Conservation (phyloP, 176 grass and related monocot genomes). For the Carex kokanica region DNA sequence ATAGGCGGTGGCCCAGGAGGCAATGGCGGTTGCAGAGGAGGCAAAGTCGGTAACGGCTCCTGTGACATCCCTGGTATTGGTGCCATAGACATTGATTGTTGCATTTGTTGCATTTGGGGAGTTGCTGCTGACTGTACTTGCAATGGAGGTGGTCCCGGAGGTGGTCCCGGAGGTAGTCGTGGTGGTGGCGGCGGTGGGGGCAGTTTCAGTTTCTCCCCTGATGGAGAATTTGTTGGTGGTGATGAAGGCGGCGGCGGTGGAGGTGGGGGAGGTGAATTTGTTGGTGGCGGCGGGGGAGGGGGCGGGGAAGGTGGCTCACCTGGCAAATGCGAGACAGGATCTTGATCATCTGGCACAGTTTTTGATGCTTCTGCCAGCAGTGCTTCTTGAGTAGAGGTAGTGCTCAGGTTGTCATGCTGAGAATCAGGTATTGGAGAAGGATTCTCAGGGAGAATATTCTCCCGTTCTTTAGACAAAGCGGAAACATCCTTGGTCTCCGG, state of each 20-base stretch:
- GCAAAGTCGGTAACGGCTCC: neutral
- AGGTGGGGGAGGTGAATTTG: conserved; percentile 57
- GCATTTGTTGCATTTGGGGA: conserved; percentile 11
- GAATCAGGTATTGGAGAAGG: conserved; percentile 13
- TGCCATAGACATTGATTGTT: neutral
- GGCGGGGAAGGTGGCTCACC: conserved; percentile 46
- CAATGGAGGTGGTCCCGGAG: conserved; percentile 29
- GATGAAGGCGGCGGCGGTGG: conserved; percentile 60
- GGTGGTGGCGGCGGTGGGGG: conserved; percentile 61
- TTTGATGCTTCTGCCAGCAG: conserved; percentile 14
- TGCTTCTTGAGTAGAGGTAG: conserved; percentile 7
- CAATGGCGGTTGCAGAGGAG: conserved; percentile 4
- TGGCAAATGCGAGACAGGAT: neutral
- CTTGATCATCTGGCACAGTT: conserved; percentile 30
- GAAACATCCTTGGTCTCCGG: conserved; percentile 41
- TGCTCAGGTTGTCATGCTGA: conserved; percentile 1
- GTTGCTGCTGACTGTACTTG: conserved; percentile 6
- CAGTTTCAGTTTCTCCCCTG: conserved; percentile 34
- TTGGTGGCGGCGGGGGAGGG: conserved; percentile 55
- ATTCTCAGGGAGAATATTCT: conserved; percentile 33
- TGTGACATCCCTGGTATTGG: neutral
- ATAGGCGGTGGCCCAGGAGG: conserved; percentile 18
- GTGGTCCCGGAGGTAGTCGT: conserved; percentile 37
- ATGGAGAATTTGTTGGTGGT: conserved; percentile 49
- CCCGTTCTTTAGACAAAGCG: conserved; percentile 33